Evolutionary conservation across 176 grass and related monocot genomes (phyloP).

Genomic region (Phragmites australis): DNA sequence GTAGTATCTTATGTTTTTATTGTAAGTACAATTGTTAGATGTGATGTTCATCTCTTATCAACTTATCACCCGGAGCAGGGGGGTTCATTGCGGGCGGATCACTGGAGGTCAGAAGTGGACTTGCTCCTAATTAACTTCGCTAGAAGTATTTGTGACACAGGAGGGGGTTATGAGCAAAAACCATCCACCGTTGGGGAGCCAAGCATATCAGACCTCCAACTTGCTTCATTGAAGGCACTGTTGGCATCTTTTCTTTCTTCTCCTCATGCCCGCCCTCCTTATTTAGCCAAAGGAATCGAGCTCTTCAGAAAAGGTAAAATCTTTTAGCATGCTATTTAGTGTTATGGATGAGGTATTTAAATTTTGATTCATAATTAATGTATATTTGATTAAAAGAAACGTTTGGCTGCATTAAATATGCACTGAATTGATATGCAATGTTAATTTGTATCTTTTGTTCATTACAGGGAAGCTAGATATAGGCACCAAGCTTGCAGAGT

Average conservation of each 20-base stretch:
- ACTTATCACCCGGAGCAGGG: slow-evolving; percentile 48
- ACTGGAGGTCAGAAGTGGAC: slow-evolving; percentile 69
- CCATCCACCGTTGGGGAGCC: slow-evolving; percentile 39
- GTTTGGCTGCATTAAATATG: neutral
- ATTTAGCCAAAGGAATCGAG: slow-evolving; percentile 74
- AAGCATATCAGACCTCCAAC: slow-evolving; percentile 49
- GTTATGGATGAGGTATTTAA: neutral
- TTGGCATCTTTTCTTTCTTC: slow-evolving; percentile 79
- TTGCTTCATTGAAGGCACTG: slow-evolving; percentile 68
- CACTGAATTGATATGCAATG: too few species aligned
- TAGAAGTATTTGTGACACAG: slow-evolving; percentile 50
- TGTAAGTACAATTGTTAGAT: neutral
- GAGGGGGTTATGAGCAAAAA: slow-evolving; percentile 43
- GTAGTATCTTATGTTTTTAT: neutral
- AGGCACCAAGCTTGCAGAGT: slow-evolving; percentile 58
- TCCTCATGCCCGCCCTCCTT: slow-evolving; percentile 55
- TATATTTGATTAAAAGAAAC: slow-evolving; percentile 10
- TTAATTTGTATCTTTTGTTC: slow-evolving; percentile 29
- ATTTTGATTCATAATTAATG: neutral
- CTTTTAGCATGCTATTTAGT: slow-evolving; percentile 1
- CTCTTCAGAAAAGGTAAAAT: slow-evolving; percentile 78
- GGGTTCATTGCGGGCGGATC: slow-evolving; percentile 57
- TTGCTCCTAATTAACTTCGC: slow-evolving; percentile 70
- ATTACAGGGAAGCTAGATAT: slow-evolving; percentile 78
- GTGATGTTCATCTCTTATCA: slow-evolving; percentile 4